These are phyloP conservation scores for Chenopodium berlandieri DNA, from an alignment of 148 eudicot genomes.

Conservation along the genomic window DNA sequence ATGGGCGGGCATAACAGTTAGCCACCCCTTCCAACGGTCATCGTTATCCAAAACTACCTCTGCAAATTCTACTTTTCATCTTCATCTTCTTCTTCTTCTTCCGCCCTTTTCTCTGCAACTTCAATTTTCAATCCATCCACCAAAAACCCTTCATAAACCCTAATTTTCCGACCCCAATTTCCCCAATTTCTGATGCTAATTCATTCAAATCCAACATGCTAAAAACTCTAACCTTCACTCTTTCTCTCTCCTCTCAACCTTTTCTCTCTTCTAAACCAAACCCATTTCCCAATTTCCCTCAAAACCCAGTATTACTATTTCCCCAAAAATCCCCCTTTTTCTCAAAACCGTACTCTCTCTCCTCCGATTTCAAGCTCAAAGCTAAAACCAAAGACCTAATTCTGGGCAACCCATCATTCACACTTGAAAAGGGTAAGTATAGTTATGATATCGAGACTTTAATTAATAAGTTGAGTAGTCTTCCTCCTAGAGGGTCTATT, in stretches of 20 bases:
- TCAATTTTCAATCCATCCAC: conserved; percentile 8
- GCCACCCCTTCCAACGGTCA: conserved; percentile 21
- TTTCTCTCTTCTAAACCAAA: conserved; percentile 25
- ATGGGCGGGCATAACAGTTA: neutral
- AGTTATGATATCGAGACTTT: conserved; percentile 80
- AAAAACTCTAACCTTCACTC: conserved; percentile 33
- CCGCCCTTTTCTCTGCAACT: conserved; percentile 30
- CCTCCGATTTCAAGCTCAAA: conserved; percentile 30
- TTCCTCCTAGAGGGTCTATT: conserved; percentile 87
- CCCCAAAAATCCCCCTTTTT: conserved; percentile 19
- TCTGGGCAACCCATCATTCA: conserved; percentile 59
- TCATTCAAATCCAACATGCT: conserved; percentile 28
- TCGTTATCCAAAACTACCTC: conserved; percentile 45
- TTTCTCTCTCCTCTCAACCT: conserved; percentile 28
- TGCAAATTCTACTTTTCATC: neutral
- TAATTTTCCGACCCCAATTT: conserved; percentile 7
- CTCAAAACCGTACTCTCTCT: conserved; percentile 27
- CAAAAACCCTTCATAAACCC: conserved; percentile 19
- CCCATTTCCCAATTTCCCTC: conserved; percentile 24
- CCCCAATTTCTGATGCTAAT: conserved; percentile 32
- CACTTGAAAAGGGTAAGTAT: conserved; percentile 88
- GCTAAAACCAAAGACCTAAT: conserved; percentile 64
- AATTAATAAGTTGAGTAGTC: conserved; percentile 77
- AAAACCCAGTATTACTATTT: conserved; percentile 5
- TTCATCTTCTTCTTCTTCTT: conserved; percentile 11